These are phyloP conservation scores for Metschnikowia lachancei DNA, from an alignment of 805 yeast genomes.

Conservation along the genomic window DNA sequence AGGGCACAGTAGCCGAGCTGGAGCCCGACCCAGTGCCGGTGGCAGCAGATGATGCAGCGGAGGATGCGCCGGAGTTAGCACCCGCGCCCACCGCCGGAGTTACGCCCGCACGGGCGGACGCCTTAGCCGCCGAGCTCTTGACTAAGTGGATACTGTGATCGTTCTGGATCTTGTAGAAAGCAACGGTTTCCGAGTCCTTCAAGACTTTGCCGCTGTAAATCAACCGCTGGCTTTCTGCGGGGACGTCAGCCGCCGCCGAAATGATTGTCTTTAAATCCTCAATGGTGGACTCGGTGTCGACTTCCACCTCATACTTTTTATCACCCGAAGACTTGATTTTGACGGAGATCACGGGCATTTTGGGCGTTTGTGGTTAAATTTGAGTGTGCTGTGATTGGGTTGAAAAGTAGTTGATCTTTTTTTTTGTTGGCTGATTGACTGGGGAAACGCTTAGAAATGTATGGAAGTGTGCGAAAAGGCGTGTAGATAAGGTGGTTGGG, in stretches of 20 bases:
- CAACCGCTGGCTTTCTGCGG: slow-evolving; percentile 79
- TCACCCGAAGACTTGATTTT: slow-evolving; percentile 62
- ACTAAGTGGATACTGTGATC: slow-evolving; percentile 91
- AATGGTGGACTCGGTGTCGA: slow-evolving; percentile 55
- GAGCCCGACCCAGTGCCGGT: slow-evolving; percentile 1
- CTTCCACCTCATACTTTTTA: slow-evolving; percentile 66
- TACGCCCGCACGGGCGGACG: slow-evolving; percentile 8
- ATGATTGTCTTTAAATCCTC: slow-evolving; percentile 66
- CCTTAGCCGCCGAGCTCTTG: slow-evolving; percentile 51
- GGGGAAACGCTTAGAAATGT: too few species aligned
- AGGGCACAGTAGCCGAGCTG: slow-evolving; percentile 48
- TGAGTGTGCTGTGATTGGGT: background rate
- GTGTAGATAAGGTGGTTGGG: too few species aligned
- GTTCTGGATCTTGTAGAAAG: slow-evolving; percentile 72
- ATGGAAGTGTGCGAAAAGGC: too few species aligned
- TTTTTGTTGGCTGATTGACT: too few species aligned
- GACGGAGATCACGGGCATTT: slow-evolving; percentile 30
- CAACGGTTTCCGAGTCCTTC: slow-evolving; percentile 76
- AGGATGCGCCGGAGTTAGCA: too few species aligned
- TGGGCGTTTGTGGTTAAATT: background rate
- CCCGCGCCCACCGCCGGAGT: background rate
- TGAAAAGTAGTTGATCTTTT: too few species aligned
- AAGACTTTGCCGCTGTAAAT: slow-evolving; percentile 93
- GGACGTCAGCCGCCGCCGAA: slow-evolving; percentile 58
- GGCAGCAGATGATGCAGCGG: slow-evolving; percentile 3